Base-by-base conservation (phyloP, 108 stramenopile species). In the Nitzschia sp. region DNA sequence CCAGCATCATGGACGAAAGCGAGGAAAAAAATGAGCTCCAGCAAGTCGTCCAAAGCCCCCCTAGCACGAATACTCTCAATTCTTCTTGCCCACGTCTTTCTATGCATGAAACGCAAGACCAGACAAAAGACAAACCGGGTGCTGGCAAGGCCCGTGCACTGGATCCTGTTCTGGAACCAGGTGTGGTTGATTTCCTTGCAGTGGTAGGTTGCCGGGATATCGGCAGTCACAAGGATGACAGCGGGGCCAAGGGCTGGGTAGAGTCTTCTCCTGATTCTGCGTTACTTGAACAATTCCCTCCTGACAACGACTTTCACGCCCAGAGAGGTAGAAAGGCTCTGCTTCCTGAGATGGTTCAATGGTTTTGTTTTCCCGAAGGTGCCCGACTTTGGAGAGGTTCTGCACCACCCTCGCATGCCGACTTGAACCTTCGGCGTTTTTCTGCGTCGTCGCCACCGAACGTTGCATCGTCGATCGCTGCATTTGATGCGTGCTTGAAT, bases 361-460 rank as follows among this genome's bases (percentile, higher is more conserved):
- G 90, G 90, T 94, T 91, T 60, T 89, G 86, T 58, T 94, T 90
- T 73, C 93, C 93, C 11, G 93, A 94, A 63, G 90, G 93, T 17
- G 68, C 76, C 41, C 79, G 73, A 31, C 54, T 94, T n/a, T 94
- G 93, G 93, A 77, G 90, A 46, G 93, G 93, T 0, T 60, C 76
- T 0, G 57, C 72, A n/a, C 88, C 93, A 22, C 93, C 93, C 2
- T 79, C 81, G 44, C 84, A 82, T 38, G 56, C 72, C 9, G 87
- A 91, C 63, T 69, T 92, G 56, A 89, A 86, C 60, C 64, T 82
- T 0, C 75, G 80, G 41, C 83, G 91, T 35, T 89, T 92, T 26
- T 87, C 91, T 0, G 82, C 81, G 5, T 72, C 80, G 25, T 79
- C 82, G 8, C 84, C 80, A 58, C 72, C 79, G 27, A 81, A 62